Evolutionary conservation across 2,329 filamentous ascomycete species (phyloP).

Genomic region (Colletotrichum echinochloae): DNA sequence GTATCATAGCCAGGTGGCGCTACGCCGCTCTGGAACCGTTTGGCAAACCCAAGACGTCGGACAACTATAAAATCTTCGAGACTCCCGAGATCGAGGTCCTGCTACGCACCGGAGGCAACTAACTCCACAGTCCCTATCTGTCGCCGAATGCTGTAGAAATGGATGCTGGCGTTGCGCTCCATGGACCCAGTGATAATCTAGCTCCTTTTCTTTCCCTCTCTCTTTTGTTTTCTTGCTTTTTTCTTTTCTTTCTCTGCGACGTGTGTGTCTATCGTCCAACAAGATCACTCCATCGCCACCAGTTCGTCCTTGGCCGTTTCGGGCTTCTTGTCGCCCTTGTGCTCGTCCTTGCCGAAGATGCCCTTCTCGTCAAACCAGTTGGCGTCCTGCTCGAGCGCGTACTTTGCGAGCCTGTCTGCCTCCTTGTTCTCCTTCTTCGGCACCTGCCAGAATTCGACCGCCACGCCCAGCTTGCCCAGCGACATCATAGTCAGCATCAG

Average conservation of each 20-base stretch:
- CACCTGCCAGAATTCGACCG: constrained; percentile 42
- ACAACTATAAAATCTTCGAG: constrained; percentile 56
- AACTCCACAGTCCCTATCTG: constrained; percentile 8
- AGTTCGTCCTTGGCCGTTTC: not conserved
- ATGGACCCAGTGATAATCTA: not conserved
- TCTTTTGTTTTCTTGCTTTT: no score
- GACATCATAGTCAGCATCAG: constrained; percentile 12
- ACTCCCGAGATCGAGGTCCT: constrained; percentile 50
- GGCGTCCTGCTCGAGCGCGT: constrained; percentile 10
- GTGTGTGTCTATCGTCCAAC: not conserved
- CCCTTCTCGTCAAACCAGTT: constrained; percentile 18
- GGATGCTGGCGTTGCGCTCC: not conserved
- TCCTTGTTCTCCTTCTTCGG: constrained; percentile 37
- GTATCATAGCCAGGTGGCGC: constrained; percentile 46
- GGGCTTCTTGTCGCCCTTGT: not conserved
- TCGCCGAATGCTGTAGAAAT: constrained; percentile 6
- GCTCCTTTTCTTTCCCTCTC: not conserved
- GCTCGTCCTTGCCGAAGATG: constrained; percentile 5
- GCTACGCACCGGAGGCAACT: constrained; percentile 6
- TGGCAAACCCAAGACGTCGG: constrained; percentile 54
- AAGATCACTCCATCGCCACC: constrained; percentile 13
- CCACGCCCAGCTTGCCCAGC: constrained; percentile 18
- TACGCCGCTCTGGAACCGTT: constrained; percentile 56
- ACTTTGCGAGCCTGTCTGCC: constrained; percentile 38
- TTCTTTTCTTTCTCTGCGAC: not conserved